phyloP scores from a whole-genome alignment of 2,329 filamentous ascomycete species.

The Rhinocladiella mackenziei region DNA sequence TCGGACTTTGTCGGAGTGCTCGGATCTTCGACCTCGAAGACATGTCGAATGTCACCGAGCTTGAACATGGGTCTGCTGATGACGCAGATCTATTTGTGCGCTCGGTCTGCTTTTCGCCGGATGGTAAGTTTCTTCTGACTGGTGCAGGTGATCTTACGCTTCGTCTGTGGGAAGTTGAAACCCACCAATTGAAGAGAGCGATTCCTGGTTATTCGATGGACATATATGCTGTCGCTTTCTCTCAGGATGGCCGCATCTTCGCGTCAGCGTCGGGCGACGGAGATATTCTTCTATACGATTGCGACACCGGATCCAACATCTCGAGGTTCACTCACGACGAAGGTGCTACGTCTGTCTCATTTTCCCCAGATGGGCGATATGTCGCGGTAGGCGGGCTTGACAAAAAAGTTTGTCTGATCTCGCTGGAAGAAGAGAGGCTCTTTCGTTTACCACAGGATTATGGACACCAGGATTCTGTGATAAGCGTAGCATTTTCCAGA shows the following conservation, averaged over 20 bases:
- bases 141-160: neutral
- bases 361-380: neutral
- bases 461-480: neutral
- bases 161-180: constrained; percentile 2
- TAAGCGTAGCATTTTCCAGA: neutral
- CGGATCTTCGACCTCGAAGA: constrained; percentile 2
- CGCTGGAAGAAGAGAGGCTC: neutral
- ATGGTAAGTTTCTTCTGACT: neutral
- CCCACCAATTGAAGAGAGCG: neutral
- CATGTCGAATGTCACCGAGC: neutral
- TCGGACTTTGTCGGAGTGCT: neutral
- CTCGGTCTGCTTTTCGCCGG: constrained; percentile 1
- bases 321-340: neutral
- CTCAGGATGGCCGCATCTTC: neutral
- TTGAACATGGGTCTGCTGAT: neutral
- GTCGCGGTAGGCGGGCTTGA: neutral
- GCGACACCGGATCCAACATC: neutral
- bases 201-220: neutral
- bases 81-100: constrained; percentile 1
- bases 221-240: neutral
- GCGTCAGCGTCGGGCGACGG: neutral
- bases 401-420: neutral
- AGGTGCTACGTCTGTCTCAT: neutral
- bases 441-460: neutral
- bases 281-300: neutral